Evolutionary conservation across 768 basidiomycete species (phyloP).

Genomic region (Boletales sp.): DNA sequence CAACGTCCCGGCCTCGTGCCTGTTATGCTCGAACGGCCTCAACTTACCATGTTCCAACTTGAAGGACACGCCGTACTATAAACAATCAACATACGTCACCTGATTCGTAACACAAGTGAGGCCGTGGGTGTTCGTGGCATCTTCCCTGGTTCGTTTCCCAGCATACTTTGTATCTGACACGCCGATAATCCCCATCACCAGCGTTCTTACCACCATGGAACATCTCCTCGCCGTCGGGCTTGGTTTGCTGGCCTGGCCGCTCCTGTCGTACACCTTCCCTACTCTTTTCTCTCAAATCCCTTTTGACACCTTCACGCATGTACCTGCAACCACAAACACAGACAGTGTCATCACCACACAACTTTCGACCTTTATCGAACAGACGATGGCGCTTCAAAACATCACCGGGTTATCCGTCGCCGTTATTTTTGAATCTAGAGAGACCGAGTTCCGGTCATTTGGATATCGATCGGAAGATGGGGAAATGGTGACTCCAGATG

Average conservation of each 20-base stretch:
- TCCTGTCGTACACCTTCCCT: conserved; percentile 7
- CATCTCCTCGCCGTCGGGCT: too few relatives aligned
- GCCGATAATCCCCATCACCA: too few relatives aligned
- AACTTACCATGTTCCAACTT: too few relatives aligned
- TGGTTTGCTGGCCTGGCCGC: conserved; percentile 8
- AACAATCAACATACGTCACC: too few relatives aligned
- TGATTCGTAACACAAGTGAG: too few relatives aligned
- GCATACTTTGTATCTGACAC: too few relatives aligned
- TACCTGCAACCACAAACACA: not conserved
- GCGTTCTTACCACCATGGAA: too few relatives aligned
- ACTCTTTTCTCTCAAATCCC: not conserved
- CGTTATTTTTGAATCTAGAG: conserved; percentile 23
- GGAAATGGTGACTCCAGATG: conserved; percentile 32
- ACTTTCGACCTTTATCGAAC: conserved; percentile 18
- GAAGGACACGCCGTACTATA: too few relatives aligned
- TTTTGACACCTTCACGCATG: not conserved
- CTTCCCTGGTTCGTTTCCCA: too few relatives aligned
- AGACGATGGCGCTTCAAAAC: conserved; percentile 20
- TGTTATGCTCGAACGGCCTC: too few relatives aligned
- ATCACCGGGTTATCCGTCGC: conserved; percentile 31
- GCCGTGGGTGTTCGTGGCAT: too few relatives aligned
- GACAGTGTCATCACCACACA: conserved; percentile 12
- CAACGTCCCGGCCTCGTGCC: too few relatives aligned
- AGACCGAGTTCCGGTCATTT: conserved; percentile 27
- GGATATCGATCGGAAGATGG: conserved; percentile 35